These are phyloP conservation scores for Aquilaria yunnanensis DNA, from an alignment of 345 rosid species.

Conservation along the genomic window DNA sequence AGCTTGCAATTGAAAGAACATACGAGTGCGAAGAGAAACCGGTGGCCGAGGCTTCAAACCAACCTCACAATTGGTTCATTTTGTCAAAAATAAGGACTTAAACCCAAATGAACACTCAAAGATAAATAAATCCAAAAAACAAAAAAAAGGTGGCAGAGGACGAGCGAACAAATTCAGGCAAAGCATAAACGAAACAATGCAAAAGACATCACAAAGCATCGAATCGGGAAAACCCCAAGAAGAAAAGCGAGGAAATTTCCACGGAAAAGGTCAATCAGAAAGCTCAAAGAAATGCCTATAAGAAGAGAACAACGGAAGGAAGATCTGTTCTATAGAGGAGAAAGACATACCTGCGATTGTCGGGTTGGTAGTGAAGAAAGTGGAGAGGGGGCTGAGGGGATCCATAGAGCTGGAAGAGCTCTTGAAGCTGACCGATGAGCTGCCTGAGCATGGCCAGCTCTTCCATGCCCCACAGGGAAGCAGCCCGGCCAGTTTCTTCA, in stretches of 20 bases:
- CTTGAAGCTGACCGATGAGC: conserved; percentile 91
- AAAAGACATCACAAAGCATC: not conserved
- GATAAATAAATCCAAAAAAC: not conserved
- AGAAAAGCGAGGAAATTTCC: not conserved
- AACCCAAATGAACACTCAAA: too few relatives aligned
- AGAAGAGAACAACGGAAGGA: not conserved
- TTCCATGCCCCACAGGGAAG: conserved; percentile 59
- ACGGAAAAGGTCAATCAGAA: not conserved
- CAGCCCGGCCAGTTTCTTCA: too few relatives aligned
- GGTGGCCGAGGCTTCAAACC: too few relatives aligned
- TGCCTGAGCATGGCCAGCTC: conserved; percentile 96
- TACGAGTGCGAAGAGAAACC: too few relatives aligned
- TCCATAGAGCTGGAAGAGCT: conserved; percentile 66
- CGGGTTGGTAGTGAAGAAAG: conserved; percentile 29
- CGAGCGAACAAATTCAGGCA: not conserved
- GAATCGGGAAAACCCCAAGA: not conserved
- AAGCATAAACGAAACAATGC: not conserved
- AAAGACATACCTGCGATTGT: conserved; percentile 31
- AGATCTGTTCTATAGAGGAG: conserved; percentile 18
- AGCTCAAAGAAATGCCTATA: not conserved
- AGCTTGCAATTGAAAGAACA: too few relatives aligned
- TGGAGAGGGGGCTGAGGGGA: conserved; percentile 39
- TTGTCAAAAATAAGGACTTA: too few relatives aligned
- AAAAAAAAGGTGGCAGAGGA: not conserved
- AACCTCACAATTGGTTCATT: too few relatives aligned